Conservation (phyloP, 352 stramenopile genomes). For the Thraustotheca clavata region DNA sequence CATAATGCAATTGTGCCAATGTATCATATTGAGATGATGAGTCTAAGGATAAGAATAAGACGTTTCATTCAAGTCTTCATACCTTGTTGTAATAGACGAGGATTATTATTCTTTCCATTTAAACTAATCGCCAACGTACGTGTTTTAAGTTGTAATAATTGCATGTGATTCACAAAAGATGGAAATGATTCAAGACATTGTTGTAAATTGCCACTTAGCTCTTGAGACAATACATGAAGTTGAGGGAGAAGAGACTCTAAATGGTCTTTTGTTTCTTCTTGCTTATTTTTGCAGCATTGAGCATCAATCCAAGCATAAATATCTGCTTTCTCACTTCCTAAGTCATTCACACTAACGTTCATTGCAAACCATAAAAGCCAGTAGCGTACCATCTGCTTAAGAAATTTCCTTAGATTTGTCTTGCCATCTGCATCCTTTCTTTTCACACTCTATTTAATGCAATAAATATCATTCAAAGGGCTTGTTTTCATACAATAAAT, state of each 20-base stretch:
- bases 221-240: conserved; percentile 16
- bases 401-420: no score
- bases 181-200: conserved; percentile 8
- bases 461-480: no score
- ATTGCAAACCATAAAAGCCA: no score
- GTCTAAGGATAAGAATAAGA: not conserved
- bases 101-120: not conserved
- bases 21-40: not conserved
- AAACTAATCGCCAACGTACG: not conserved
- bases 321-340: conserved; percentile 9
- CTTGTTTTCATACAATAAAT: no score
- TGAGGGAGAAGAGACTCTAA: conserved; percentile 13
- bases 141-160: conserved; percentile 14
- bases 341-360: no score
- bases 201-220: conserved; percentile 18
- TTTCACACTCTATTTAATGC: no score
- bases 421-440: no score
- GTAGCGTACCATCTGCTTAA: no score
- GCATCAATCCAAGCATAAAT: conserved; percentile 19
- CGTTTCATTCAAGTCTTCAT: not conserved
- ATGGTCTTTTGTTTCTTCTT: not conserved
- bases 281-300: not conserved
- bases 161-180: conserved; percentile 13
- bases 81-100: not conserved
- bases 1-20: not conserved